These are phyloP conservation scores for Trichoderma brevicompactum DNA, from an alignment of 2,329 filamentous ascomycete genomes.

Conservation along the genomic window DNA sequence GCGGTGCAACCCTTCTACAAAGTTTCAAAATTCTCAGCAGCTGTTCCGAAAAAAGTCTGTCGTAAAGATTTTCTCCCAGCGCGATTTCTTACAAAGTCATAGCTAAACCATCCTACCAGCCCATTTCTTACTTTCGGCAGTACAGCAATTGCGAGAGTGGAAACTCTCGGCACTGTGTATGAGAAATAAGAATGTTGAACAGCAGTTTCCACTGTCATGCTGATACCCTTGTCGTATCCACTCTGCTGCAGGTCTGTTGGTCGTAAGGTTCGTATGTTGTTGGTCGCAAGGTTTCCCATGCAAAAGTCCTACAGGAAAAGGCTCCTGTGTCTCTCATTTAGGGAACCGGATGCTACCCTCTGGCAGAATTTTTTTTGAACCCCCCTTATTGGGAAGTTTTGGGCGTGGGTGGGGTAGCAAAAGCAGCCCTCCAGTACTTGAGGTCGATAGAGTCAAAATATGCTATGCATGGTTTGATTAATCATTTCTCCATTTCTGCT, in stretches of 20 bases:
- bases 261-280: neutral
- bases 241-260: slow-evolving; percentile 9
- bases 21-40: too few species aligned
- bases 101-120: too few species aligned
- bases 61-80: too few species aligned
- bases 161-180: neutral
- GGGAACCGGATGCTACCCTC: neutral
- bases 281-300: neutral
- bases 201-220: neutral
- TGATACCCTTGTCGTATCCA: slow-evolving; percentile 2
- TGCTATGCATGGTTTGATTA: neutral
- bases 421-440: neutral
- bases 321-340: neutral
- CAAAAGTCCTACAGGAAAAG: slow-evolving; percentile 14
- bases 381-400: neutral
- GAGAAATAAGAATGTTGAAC: neutral
- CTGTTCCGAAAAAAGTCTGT: too few species aligned
- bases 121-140: too few species aligned
- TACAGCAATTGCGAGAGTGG: neutral
- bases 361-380: neutral
- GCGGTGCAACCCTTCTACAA: too few species aligned
- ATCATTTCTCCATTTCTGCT: neutral
- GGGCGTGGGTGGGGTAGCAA: neutral
- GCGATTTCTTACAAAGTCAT: too few species aligned
- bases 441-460: neutral